Evolutionary conservation across 768 basidiomycete genomes (phyloP).

Genomic region (Suillus paluster): DNA sequence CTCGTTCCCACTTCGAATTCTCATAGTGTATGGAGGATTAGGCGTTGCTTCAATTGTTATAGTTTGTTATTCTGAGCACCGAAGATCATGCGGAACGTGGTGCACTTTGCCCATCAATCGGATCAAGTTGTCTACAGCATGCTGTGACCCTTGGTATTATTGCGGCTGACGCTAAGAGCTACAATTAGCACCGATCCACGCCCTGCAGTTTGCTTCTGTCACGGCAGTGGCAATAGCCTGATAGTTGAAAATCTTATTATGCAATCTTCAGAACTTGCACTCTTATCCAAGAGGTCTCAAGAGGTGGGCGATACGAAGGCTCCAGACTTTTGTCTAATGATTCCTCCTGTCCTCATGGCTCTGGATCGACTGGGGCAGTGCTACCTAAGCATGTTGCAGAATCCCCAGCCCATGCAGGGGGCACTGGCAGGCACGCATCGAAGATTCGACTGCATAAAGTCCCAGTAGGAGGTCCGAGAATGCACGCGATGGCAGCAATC

Average conservation of each 20-base stretch:
- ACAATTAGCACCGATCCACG: neutral
- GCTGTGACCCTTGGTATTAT: neutral
- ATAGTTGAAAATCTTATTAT: no score
- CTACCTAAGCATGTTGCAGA: neutral
- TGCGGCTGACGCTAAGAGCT: neutral
- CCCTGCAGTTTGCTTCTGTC: neutral
- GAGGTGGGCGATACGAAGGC: no score
- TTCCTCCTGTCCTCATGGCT: neutral
- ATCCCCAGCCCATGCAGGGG: neutral
- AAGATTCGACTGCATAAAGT: no score
- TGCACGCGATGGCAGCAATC: neutral
- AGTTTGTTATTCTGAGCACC: neutral
- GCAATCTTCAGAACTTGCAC: no score
- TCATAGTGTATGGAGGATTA: neutral
- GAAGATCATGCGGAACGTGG: neutral
- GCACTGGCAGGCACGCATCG: neutral
- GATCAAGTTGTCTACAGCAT: neutral
- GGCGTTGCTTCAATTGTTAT: neutral
- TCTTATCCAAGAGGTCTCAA: no score
- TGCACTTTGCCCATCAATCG: neutral
- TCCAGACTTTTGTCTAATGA: no score
- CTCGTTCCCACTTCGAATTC: neutral
- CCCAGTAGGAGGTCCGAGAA: no score
- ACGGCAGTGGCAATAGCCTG: neutral
- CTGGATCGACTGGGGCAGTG: neutral